Evolutionary conservation across 306 rosid species (phyloP).

Genomic region (Delonix regia): DNA sequence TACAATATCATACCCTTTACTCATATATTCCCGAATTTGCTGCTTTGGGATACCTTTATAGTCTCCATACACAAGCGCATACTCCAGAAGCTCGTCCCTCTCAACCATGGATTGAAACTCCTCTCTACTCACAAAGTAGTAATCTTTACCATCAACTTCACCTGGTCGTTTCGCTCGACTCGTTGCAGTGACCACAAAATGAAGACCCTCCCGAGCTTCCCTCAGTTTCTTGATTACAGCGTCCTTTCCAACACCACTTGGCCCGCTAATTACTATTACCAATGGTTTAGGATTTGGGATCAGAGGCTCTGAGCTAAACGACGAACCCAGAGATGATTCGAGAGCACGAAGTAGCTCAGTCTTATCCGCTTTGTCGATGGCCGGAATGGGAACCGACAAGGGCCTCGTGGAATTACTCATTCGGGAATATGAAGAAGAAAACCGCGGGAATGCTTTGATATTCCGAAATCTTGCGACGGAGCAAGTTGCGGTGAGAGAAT

Average conservation of each 20-base stretch:
- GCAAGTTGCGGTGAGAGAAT: constrained; percentile 15
- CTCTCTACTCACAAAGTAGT: constrained; percentile 67
- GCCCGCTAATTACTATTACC: constrained; percentile 81
- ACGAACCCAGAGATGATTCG: constrained; percentile 69
- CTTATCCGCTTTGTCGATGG: constrained; percentile 54
- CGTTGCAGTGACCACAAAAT: constrained; percentile 89
- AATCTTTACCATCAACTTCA: constrained; percentile 77
- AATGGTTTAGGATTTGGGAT: constrained; percentile 64
- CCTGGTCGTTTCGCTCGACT: constrained; percentile 61
- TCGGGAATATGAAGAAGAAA: constrained; percentile 37
- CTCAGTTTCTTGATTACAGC: constrained; percentile 69
- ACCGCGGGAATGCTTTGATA: constrained; percentile 7
- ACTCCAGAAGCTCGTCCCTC: constrained; percentile 71
- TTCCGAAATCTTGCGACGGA: constrained; percentile 1
- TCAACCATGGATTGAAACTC: constrained; percentile 68
- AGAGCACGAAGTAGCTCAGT: constrained; percentile 76
- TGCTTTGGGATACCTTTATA: constrained; percentile 89
- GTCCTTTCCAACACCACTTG: constrained; percentile 98
- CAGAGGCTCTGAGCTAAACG: constrained; percentile 64
- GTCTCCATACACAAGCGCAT: constrained; percentile 89
- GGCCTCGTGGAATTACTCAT: constrained; percentile 60
- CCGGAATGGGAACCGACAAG: constrained; percentile 46
- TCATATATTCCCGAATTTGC: constrained; percentile 84
- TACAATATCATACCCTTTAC: constrained; percentile 71
- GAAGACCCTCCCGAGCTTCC: constrained; percentile 57